phyloP scores from a whole-genome alignment of 805 yeast genomes.

The Candida peoriensis region DNA sequence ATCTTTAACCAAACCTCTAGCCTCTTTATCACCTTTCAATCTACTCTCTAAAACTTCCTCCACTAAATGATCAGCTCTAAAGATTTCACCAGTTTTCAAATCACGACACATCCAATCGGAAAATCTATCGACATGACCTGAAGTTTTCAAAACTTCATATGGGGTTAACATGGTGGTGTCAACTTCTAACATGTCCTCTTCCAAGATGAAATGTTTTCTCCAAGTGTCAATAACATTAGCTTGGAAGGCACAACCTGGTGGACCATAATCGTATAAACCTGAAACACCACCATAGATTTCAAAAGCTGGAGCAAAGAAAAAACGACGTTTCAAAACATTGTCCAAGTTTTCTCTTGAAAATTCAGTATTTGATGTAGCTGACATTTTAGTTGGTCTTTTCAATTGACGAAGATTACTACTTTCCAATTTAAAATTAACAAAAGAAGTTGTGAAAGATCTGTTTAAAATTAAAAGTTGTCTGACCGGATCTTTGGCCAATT shows the following conservation, averaged over 20 bases:
- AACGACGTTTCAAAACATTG: conserved; percentile 87
- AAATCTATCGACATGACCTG: conserved; percentile 98
- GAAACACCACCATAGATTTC: conserved; percentile 98
- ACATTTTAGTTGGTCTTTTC: conserved; percentile 14
- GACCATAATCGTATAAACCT: conserved; percentile 97
- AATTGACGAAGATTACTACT: too few relatives aligned
- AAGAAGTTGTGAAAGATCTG: not conserved
- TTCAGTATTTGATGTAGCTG: conserved; percentile 28
- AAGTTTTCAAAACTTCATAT: conserved; percentile 93
- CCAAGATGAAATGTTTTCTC: conserved; percentile 96
- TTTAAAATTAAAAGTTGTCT: not conserved
- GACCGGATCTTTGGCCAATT: not conserved
- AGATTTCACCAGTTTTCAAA: conserved; percentile 92
- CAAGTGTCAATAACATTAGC: conserved; percentile 91
- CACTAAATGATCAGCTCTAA: conserved; percentile 96
- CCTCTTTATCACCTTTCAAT: conserved; percentile 94
- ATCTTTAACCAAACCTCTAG: conserved; percentile 68
- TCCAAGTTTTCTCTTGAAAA: conserved; percentile 88
- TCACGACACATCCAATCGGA: conserved; percentile 99
- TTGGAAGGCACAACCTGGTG: conserved; percentile 98
- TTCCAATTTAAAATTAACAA: not conserved
- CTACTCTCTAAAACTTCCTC: conserved; percentile 97
- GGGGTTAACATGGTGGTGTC: conserved; percentile 98
- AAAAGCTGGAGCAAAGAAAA: conserved; percentile 96
- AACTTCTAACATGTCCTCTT: conserved; percentile 98